Conservation (phyloP, 495 filamentous ascomycete species). For the Clohesyomyces aquaticus region DNA sequence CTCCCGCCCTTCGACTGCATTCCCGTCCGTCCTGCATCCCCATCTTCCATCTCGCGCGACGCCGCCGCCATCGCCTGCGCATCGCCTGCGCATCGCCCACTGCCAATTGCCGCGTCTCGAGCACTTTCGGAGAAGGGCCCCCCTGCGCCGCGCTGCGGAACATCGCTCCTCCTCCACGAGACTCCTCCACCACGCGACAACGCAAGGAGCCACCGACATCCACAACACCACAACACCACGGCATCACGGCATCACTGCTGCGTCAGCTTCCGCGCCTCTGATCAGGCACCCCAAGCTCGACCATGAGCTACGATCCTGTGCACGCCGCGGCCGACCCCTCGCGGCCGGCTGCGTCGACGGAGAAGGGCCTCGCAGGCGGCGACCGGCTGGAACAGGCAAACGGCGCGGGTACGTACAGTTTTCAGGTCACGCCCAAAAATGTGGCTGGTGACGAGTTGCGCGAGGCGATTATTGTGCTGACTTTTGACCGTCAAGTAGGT, state of each 20-base stretch:
- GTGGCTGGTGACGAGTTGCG: not conserved
- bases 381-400: constrained; percentile 25
- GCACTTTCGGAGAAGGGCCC: constrained; percentile 5
- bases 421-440: not conserved
- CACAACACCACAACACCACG: not conserved
- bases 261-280: constrained; percentile 11
- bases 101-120: constrained; percentile 19
- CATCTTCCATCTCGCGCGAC: constrained; percentile 25
- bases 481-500: constrained; percentile 1
- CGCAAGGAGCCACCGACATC: constrained; percentile 33
- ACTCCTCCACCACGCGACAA: constrained; percentile 37
- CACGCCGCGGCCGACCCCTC: constrained; percentile 46
- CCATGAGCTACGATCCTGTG: constrained; percentile 55
- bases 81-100: too few species aligned
- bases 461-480: not conserved
- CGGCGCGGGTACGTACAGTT: constrained; percentile 33
- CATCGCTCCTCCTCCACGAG: constrained; percentile 26
- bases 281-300: constrained; percentile 42
- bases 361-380: constrained; percentile 37
- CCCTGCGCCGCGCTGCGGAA: constrained; percentile 7
- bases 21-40: constrained; percentile 14
- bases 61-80: constrained; percentile 1
- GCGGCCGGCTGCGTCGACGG: constrained; percentile 20
- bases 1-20: not conserved
- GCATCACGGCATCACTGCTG: too few species aligned